phyloP scores from a whole-genome alignment of 2,329 filamentous ascomycete genomes.

The Cercospora citrullina region DNA sequence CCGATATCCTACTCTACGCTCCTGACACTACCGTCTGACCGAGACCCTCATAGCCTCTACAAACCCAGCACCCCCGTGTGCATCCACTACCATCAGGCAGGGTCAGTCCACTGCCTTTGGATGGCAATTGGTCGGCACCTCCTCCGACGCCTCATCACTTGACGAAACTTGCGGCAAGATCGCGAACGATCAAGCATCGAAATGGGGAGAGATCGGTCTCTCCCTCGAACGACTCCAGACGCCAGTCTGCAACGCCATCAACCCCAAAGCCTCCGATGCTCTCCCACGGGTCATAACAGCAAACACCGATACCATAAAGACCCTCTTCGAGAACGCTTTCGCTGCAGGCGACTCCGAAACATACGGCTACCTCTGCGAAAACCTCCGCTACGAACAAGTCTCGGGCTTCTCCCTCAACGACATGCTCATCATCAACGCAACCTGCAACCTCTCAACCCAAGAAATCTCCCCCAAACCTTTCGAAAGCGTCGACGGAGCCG shows the following conservation, averaged over 20 bases:
- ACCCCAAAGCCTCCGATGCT: conserved; percentile 25
- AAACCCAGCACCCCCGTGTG: conserved; percentile 10
- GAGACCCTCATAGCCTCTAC: neutral
- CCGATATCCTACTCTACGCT: neutral
- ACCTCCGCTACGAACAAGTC: conserved; percentile 28
- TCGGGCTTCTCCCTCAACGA: conserved; percentile 30
- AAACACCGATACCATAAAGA: conserved; percentile 31
- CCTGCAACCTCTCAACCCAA: conserved; percentile 23
- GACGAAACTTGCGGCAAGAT: conserved; percentile 28
- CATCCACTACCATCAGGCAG: conserved; percentile 17
- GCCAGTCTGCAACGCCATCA: conserved; percentile 28
- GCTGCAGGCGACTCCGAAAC: conserved; percentile 17
- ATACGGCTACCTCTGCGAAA: conserved; percentile 32
- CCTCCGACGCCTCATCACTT: conserved; percentile 25
- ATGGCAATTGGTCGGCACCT: conserved; percentile 35
- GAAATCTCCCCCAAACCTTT: conserved; percentile 18
- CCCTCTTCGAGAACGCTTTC: conserved; percentile 31
- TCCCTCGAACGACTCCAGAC: conserved; percentile 22
- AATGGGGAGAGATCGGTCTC: conserved; percentile 29
- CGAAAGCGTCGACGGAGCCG: conserved; percentile 5
- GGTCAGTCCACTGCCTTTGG: conserved; percentile 34
- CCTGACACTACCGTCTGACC: neutral
- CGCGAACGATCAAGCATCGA: conserved; percentile 20
- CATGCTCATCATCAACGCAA: conserved; percentile 23
- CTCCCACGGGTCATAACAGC: conserved; percentile 24